Evolutionary conservation across 2,329 filamentous ascomycete species (phyloP), one percentile per base, ranked within the genome.

Genomic region (Cercospora beticola): DNA sequence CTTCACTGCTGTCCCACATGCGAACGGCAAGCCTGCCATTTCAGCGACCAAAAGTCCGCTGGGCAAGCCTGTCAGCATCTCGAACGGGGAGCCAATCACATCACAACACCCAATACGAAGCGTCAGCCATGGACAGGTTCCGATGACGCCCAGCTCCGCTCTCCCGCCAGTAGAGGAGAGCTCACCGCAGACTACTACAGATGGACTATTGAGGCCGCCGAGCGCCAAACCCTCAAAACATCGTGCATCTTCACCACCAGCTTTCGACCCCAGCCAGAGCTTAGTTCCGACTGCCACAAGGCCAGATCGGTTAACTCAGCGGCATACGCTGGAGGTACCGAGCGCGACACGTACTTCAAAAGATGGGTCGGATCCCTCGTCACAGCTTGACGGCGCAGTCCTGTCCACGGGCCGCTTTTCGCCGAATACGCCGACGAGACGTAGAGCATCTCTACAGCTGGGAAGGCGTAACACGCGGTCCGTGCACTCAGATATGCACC

Each of bases 241-340:
- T 62, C 76, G 78, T 49, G 77, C 76, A 21, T 79, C 78, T 18
- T 79, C 76, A 72, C 76, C 74, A 67, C 83, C 78, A 72, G 81
- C 75, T 69, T 82, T 74, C 56, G 70, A 73, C 43, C 66, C 75
- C 0, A 62, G 66, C 23, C 67, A 78, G 2, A 89, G 90, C 9
- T 84, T 89, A 71, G 78, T 62, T 76, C 87, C 75, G 87, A 88
- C 74, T 81, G 82, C 43, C 79, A 79, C 87, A 8, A 83, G 84
- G 14, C 82, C 84, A 33, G 81, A 86, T 21, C 86, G 87, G 65
- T 82, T 94, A 60, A 90, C 91, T 79, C 92, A 97, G 70, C 89
- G 94, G 72, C 91, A 97, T 81, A 97, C 93, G 0, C 85, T 97
- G 28, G 93, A 97, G 79, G 92, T 97, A 0, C 93, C 94, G 7